Evolutionary conservation across 768 basidiomycete species (phyloP), one percentile per base, ranked within the genome.

Genomic region (Mycena rebaudengoi): DNA sequence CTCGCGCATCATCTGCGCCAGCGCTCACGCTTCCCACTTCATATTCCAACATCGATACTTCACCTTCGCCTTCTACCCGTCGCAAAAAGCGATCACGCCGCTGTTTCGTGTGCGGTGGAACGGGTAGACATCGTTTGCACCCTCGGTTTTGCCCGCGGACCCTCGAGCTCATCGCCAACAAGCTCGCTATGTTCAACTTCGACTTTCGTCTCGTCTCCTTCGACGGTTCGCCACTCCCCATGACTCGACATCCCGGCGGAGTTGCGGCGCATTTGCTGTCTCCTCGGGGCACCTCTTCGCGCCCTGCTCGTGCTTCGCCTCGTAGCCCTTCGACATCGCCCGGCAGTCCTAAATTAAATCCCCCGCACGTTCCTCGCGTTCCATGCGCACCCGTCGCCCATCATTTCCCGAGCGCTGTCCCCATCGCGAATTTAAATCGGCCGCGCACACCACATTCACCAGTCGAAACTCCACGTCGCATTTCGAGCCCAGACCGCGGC

Each of bases 111-210:
- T 59, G 57, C 30, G 57, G 45, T 18, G 39, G n/a, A 1, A 49
- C 57, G 23, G 35, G 35, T 12, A 18, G 1, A 7, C 59, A 60
- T 48, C 25, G 21, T 12, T 50, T 60, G 11, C 49, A 52, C 23
- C 52, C 44, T 18, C 49, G 50, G 28, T 20, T 52, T 4, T 51
- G 59, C 41, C 59, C 59, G 39, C 59, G 59, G 32, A 60, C 59
- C 11, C 6, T 16, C 23, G 50, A 44, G 25, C 59, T 52, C 16
- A 5, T 60, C 40, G 49, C 49, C 46, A 33, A 46, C 5, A 37
- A 32, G 13, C 57, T 59, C n/a, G 57, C 46, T 32, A 48, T 21
- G 20, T 23, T 59, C 18, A 30, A 59, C 32, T 23, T 37, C 3
- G 23, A 28, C n/a, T 45, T 45, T 28, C 57, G 46, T 11, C 46